Base-by-base conservation (phyloP, 352 stramenopile species). In the Labyrinthula sp. region DNA sequence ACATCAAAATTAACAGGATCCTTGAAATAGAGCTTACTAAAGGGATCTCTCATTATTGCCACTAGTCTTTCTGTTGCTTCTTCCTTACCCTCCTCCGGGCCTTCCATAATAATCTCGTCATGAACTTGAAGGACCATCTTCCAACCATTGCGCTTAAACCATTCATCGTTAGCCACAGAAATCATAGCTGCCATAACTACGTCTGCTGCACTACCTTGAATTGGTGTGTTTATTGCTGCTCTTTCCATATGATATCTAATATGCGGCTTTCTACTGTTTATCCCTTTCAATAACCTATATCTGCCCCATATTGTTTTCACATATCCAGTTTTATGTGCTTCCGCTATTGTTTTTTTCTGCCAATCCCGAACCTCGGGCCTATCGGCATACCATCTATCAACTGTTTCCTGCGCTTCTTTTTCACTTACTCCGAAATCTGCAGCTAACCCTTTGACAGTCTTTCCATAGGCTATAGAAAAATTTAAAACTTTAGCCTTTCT, bases 131-230 rank as follows among this genome's bases (percentile, higher is more conserved):
- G 83, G 14, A 99, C 65, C 63, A 99, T 79, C 48, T 92, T 88
- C 78, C 82, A 99, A 1, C 90, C 89, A 1, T 96, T 66, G 49
- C 77, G 58, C 25, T 79, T 73, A 6, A 99, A 62, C 17, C 79
- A 68, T 38, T 78, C 57, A 56, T 82, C 83, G 10, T 81, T 62
- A 52, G 94, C 84, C 20, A 99, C 83, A 24, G 84, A 89, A 22
- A 95, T 72, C 90, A 99, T 99, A 2, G 87, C 90, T 58, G 94
- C 88, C 85, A 97, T 98, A 0, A 93, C 89, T 4, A 99, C 77
- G 54, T 98, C 88, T 0, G 90, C 90, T 1, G 90, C 90, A 20
- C 85, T 84, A 18, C 90, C 90, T 61, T 90, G 77, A 37, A 99
- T 99, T 10, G 90, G 90, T n/a, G 89, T 97, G 62, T 99, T 99